These are phyloP conservation scores for Ogataea ramenticola DNA, from an alignment of 805 yeast genomes.

Conservation along the genomic window DNA sequence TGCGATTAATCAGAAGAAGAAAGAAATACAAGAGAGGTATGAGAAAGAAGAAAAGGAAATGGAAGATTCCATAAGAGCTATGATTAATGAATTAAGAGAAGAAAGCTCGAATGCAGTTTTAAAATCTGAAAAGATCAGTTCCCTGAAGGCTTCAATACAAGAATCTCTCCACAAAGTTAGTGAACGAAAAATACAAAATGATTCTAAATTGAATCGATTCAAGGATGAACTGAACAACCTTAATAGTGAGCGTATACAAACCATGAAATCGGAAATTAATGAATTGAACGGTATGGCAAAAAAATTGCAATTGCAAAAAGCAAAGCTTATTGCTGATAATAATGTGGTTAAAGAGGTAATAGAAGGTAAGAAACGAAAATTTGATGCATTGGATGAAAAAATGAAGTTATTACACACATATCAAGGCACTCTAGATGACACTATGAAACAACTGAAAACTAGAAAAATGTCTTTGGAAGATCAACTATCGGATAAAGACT, in stretches of 20 bases:
- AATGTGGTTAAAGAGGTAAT: background rate
- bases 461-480: slow-evolving; percentile 5
- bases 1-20: slow-evolving; percentile 26
- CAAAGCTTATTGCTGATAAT: background rate
- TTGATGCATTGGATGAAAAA: background rate
- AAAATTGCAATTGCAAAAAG: background rate
- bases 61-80: slow-evolving; percentile 9
- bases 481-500: slow-evolving; percentile 3
- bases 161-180: slow-evolving; percentile 2
- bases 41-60: slow-evolving; percentile 13
- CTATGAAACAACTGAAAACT: slow-evolving; percentile 6
- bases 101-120: slow-evolving; percentile 8
- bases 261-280: background rate
- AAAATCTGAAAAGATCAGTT: slow-evolving; percentile 4
- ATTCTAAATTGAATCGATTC: background rate
- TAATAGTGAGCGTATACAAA: background rate
- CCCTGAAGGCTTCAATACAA: background rate
- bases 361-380: background rate
- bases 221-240: background rate
- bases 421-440: slow-evolving; percentile 10
- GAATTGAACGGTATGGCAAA: background rate
- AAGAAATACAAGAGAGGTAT: slow-evolving; percentile 16
- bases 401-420: background rate
- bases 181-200: slow-evolving; percentile 7
- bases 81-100: slow-evolving; percentile 18